Base-by-base conservation (phyloP, 495 filamentous ascomycete genomes). In the Bryoglossum gracile region DNA sequence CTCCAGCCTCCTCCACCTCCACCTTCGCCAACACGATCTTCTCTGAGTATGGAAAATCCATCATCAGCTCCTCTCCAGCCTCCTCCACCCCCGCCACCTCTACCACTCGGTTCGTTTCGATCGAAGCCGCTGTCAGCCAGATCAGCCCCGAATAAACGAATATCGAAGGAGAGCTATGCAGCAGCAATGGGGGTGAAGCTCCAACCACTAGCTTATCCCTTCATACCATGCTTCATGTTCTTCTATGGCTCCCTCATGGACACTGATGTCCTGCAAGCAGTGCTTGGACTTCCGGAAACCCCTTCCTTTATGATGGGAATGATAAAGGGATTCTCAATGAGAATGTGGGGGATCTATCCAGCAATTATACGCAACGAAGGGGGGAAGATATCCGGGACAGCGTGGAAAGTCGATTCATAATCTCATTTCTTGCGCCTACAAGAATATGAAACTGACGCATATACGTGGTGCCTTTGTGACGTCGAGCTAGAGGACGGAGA, bases 171-270 rank as follows among this genome's bases (percentile, higher is more conserved):
- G 19, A 23, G 9, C 21, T 42, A 42, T 42, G 38, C 19, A 42
- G 38, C 38, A 4, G 26, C 26, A 30, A 30, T 30, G 26, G 26
- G 26, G 6, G 13, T 30, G 26, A 44, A 44, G 42, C 25, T 30
- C 24, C 11, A 28, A 9, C 26, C 8, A 16, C 42, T 32, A 14
- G 22, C n/a, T 23, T 11, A 30, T 4, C 42, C 42, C 42, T 48
- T 48, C 45, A 24, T 9, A 32, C 45, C 32, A 48, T 40, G 14
- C 22, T 19, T 16, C 32, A 48, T 48, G 35, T 48, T 48, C 32
- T 40, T 48, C 45, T 48, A 48, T 21, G 45, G 45, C 19, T 48
- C 45, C 17, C 45, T 48, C 32, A 48, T 48, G 45, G 45, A 48
- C 22, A 3, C 32, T 23, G 45, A 48, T 10, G 45, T 48, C 19